Base-by-base conservation (phyloP, 2,329 filamentous ascomycete genomes). In the Aspergillus aculeatinus region DNA sequence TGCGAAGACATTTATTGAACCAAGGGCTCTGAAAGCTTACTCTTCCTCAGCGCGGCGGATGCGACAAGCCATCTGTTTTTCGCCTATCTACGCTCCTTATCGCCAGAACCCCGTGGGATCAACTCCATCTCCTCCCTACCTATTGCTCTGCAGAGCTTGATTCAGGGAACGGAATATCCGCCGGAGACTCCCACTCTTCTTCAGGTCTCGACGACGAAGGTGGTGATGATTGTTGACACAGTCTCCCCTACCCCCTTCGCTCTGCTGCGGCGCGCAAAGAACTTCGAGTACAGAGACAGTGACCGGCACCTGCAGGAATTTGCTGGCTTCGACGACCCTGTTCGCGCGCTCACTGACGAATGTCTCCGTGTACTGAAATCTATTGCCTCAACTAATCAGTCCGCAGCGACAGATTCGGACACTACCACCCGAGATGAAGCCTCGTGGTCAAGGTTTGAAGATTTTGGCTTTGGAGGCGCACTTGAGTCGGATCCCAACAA, bases 41-140 rank as follows among this genome's bases (percentile, higher is more conserved):
- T 79, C 53, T 55, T 58, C 65, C 29, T 12, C 70, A 96, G 91
- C 71, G 93, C 94, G 62, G 95, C 95, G 60, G 92, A 98, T 82
- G 95, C 95, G 57, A 92, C 94, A 21, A 96, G 93, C 71, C 95
- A 99, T 80, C 81, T 99, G 57, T 99, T 99, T 82, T 99, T 99
- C 73, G 95, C 95, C 58, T 99, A 98, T 74, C 85, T 99, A 51
- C 87, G 95, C 68, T 97, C 93, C 0, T 80, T 96, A 51, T 87
- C 92, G 1, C 94, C 95, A n/a, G 89, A 94, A 14, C 73, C 83
- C 35, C 84, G 88, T 63, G 85, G 86, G 31, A 81, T 89, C 55
- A 90, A 87, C 64, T 90, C 90, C 51, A 96, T 98, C 62, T 90
- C 93, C 0, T 85, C 89, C 65, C 84, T 99, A 16, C 95, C 95